Base-by-base conservation (phyloP, 805 yeast species). In the Blastobotrys robertii region DNA sequence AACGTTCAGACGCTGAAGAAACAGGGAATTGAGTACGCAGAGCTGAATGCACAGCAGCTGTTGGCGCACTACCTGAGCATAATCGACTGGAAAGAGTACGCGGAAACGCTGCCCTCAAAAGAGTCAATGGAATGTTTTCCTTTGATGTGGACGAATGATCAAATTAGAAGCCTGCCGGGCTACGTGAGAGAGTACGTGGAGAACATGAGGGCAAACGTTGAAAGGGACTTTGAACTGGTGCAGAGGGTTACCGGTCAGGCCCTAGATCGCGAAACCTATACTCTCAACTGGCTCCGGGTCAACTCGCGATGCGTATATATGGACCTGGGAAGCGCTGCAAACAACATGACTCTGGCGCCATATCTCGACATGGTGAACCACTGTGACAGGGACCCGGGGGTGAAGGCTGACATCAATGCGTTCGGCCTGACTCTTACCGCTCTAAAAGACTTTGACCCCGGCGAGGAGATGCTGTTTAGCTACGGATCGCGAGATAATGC, bases 401-500 rank as follows among this genome's bases (percentile, higher is more conserved):
- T 61, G 6, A 43, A 42, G 8, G 49, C 59, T 19, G 56, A 68
- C 48, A 69, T 71, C 31, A 66, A 70, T 13, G 46, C 54, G 7
- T 51, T 55, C 15, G 81, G 83, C 1, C 79, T 81, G 62, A 66
- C 67, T 22, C 84, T 81, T 1, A 51, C 53, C n/a, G 57, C 72
- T 0, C 54, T 63, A 50, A 48, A 54, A 51, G 39, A 57, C 41
- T 69, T 66, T 50, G 45, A 45, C 10, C 51, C 59, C 3, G 67
- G 63, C 10, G 78, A 78, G 11, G 94, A 88, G 57, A 51, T 90
- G 2, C 76, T 67, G 51, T 70, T 90, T 50, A 75, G 81, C 41
- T 90, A 90, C 58, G 97, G 97, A 1, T 79, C 95, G 1, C 97
- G 90, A 59, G 77, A 83, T 8, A 87, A 90, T 58, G 86, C 78